Evolutionary conservation across 2,329 filamentous ascomycete genomes (phyloP).

Genomic region (Microsporum canis): DNA sequence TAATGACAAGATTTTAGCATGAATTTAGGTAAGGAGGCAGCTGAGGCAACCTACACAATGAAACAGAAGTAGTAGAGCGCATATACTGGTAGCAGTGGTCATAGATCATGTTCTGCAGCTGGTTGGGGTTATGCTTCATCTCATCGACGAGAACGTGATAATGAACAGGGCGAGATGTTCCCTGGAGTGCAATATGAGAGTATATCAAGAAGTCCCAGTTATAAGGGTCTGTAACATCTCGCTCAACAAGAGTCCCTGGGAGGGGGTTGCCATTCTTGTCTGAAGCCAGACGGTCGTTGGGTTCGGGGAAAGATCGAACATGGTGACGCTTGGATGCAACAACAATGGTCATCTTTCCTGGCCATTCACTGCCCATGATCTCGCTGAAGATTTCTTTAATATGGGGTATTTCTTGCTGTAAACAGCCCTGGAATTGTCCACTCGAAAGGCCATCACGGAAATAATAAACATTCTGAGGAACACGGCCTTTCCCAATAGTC

Average conservation of each 20-base stretch:
- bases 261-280: conserved; percentile 74
- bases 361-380: conserved; percentile 24
- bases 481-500: conserved; percentile 40
- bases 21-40: not conserved
- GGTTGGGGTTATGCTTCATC: conserved; percentile 52
- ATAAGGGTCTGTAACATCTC: conserved; percentile 78
- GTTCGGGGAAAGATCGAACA: conserved; percentile 75
- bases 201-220: conserved; percentile 78
- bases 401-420: conserved; percentile 63
- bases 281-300: conserved; percentile 35
- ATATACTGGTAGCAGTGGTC: conserved; percentile 91
- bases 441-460: conserved; percentile 89
- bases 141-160: conserved; percentile 87
- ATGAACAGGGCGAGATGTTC: conserved; percentile 82
- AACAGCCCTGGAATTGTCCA: conserved; percentile 68
- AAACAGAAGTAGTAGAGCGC: conserved; percentile 84
- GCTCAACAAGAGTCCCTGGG: conserved; percentile 78
- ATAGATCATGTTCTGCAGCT: conserved; percentile 80
- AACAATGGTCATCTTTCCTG: conserved; percentile 68
- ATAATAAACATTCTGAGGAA: conserved; percentile 71
- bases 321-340: conserved; percentile 91
- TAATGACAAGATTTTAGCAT: conserved; percentile 6
- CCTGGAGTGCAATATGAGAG: conserved; percentile 73
- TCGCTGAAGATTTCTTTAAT: conserved; percentile 52
- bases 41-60: conserved; percentile 42